Evolutionary conservation across 2,329 filamentous ascomycete species (phyloP), one percentile per base, ranked within the genome.

Genomic region (Penicillium griseofulvum): DNA sequence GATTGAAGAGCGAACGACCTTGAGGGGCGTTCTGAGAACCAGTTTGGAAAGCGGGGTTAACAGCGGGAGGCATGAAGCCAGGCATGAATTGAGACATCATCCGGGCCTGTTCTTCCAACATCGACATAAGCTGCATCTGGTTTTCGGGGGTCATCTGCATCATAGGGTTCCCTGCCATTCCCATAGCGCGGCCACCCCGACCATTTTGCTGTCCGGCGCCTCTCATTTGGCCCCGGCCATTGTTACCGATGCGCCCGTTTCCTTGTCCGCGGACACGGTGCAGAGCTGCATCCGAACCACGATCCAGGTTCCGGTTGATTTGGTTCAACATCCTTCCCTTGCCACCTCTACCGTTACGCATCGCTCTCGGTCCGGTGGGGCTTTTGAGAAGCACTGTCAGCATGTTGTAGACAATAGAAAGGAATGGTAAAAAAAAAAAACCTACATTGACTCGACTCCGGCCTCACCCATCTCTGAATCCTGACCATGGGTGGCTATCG

Each of bases 361-460:
- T 96, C 33, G 92, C 91, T 72, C 92, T 94, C 17, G 94, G 94
- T 54, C 93, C 94, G 49, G 91, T 97, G 10, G 94, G 94, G 68
- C 93, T 97, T 67, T 56, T 37, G 10, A 51, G 47, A 33, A 55
- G 83, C 74, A 83, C 78, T 69, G 53, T 58, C 22, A 60, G 54
- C 56, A 39, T 37, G 7, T 17, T 39, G 16, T n/a, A 46, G 5
- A 33, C 3, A 16, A n/a, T 24, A 16, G 52, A 22, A 38, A 41
- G 28, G 26, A 9, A 33, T 28, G 22, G 16, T 48, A 49, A 50
- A 69, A 71, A 48, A n/a, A n/a, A n/a, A 49, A 69, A 71, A 63
- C 51, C n/a, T 65, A 76, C 76, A 76, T 71, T 49, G 61, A 61
- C 53, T 79, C 78, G 58, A 68, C 66, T 47, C 68, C 77, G 9